phyloP scores from a whole-genome alignment of 163 green algal genomes.

The Scenedesmus sp. region DNA sequence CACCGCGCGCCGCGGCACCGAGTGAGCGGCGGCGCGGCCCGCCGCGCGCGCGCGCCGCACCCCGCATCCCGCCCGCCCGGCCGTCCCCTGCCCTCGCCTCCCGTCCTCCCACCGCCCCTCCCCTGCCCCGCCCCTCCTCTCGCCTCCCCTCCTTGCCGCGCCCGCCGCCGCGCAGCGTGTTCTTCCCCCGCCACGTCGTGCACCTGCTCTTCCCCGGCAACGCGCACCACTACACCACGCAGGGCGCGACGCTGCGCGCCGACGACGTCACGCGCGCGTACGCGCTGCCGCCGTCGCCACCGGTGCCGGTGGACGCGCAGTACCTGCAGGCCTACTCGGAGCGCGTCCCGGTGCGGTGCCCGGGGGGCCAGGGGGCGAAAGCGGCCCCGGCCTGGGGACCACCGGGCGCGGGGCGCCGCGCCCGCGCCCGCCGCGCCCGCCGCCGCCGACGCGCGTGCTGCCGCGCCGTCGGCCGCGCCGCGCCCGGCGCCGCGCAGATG shows the following conservation, averaged over 20 bases:
- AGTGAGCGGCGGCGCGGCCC: too few relatives aligned
- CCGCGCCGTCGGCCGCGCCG: neutral
- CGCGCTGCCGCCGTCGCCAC: constrained; percentile 29
- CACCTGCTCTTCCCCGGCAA: neutral
- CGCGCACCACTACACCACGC: constrained; percentile 19
- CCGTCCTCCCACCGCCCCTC: too few relatives aligned
- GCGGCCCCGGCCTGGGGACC: neutral
- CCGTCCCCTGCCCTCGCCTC: too few relatives aligned
- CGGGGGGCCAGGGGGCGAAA: neutral
- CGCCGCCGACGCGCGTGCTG: neutral
- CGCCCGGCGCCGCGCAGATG: constrained; percentile 30
- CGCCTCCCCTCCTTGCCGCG: too few relatives aligned
- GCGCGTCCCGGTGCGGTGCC: constrained; percentile 16
- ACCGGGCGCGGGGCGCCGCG: too few relatives aligned
- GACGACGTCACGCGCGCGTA: constrained; percentile 11
- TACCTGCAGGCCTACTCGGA: constrained; percentile 6
- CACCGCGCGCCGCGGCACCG: neutral
- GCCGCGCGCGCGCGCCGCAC: too few relatives aligned
- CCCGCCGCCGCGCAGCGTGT: neutral
- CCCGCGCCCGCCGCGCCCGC: too few relatives aligned
- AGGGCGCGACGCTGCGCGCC: neutral
- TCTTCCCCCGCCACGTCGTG: neutral
- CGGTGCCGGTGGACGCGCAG: constrained; percentile 23
- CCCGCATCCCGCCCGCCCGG: too few relatives aligned
- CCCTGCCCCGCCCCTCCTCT: too few relatives aligned